Evolutionary conservation across 441 rosid genomes (phyloP).

Genomic region (Populus trichocarpa): DNA sequence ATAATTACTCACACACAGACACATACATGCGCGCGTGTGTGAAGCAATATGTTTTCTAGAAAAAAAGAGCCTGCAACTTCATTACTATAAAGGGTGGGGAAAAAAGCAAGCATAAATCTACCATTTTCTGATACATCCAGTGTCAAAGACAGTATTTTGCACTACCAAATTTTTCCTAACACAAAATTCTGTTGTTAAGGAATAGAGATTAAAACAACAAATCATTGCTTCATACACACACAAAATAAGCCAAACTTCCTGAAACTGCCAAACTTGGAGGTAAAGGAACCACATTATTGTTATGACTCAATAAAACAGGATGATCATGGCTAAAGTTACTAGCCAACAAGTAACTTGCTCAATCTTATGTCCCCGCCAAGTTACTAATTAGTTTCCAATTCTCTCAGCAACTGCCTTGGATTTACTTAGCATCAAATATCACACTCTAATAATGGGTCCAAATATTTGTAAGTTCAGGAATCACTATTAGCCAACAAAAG

Average conservation of each 20-base stretch:
- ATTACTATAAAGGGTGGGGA: too few relatives aligned
- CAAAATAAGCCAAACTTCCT: too few relatives aligned
- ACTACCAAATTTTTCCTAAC: neutral
- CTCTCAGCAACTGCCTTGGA: neutral
- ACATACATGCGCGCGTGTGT: neutral
- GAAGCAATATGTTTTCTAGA: neutral
- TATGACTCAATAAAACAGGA: neutral
- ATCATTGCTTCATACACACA: too few relatives aligned
- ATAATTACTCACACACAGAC: too few relatives aligned
- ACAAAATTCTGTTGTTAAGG: neutral
- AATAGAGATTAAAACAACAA: neutral
- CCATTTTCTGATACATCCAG: neutral
- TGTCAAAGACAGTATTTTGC: neutral
- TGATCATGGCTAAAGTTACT: neutral
- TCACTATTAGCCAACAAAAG: conserved; percentile 6
- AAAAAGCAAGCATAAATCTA: neutral
- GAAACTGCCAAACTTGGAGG: neutral
- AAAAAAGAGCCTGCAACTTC: neutral
- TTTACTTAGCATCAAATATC: too few relatives aligned
- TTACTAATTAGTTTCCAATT: neutral
- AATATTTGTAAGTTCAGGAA: conserved; percentile 4
- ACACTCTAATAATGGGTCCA: neutral
- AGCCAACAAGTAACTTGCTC: neutral
- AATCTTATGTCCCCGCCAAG: neutral
- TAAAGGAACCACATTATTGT: neutral